Evolutionary conservation across 441 rosid genomes (phyloP), one percentile per base, ranked within the genome.

Genomic region (Gossypium aridum): DNA sequence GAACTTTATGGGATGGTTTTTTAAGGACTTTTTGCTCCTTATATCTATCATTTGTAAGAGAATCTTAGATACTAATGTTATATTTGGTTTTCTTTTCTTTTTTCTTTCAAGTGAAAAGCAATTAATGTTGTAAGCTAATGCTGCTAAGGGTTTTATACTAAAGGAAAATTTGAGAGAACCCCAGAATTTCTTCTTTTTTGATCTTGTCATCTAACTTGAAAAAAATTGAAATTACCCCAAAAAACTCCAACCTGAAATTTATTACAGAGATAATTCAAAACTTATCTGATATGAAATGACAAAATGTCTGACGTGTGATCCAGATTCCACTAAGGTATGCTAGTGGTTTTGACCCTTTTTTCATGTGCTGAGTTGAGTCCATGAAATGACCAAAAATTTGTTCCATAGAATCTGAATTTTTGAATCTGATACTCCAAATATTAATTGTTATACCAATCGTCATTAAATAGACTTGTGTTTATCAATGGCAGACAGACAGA

Each of bases 341-440:
- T 23, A 37, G 23, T 31, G 37, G 64, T 12, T 23, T 60, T 25
- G 17, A 23, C 37, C 64, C 12, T 60, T 60, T 23, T 60, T 23
- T 60, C 64, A 25, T 60, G 60, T 12, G 14, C 45, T 31, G 13
- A 28, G 19, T 23, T 49, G 70, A 49, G 63, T n/a, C 59, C 59
- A 56, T 60, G 34, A 39, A 14, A 31, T 31, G 69, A 60, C 12
- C 59, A 4, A 16, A 37, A 34, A 6, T 17, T 23, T 71, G 51
- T 69, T 67, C 64, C 43, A 43, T 12, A 4, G 77, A 71, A 75
- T 75, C 80, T 71, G 7, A 62, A 67, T 37, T 37, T 12, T 56
- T 75, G 84, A 70, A 77, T 81, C 82, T 20, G 83, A 80, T 84
- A 31, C 79, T 43, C 51, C 75, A 64, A 16, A 60, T 22, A 25